Conservation (phyloP, 1,139 yeast genomes). For the Hansenula sp. region DNA sequence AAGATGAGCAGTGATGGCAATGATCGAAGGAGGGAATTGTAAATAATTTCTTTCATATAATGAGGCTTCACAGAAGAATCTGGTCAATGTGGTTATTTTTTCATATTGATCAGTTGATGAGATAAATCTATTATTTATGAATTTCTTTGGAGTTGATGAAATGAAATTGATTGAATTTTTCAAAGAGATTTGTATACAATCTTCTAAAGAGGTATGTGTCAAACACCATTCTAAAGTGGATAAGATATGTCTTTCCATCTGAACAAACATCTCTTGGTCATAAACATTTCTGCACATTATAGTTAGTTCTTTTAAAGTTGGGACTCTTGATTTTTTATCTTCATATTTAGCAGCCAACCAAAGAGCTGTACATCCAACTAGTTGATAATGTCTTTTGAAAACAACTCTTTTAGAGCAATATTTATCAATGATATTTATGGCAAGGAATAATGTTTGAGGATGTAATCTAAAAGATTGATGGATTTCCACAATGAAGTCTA, state of each 20-base stretch:
- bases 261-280: conserved; percentile 86
- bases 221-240: conserved; percentile 82
- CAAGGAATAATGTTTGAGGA: conserved; percentile 74
- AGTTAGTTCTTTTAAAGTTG: conserved; percentile 73
- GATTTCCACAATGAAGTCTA: conserved; percentile 79
- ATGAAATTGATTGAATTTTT: conserved; percentile 24
- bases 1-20: conserved; percentile 67
- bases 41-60: conserved; percentile 69
- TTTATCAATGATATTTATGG: conserved; percentile 81
- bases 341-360: conserved; percentile 96
- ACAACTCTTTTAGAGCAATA: conserved; percentile 90
- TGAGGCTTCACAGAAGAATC: conserved; percentile 74
- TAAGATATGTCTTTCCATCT: conserved; percentile 91
- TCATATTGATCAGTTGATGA: conserved; percentile 4
- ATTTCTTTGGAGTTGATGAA: conserved; percentile 21
- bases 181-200: conserved; percentile 54
- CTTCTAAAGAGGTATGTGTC: conserved; percentile 43
- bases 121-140: conserved; percentile 20
- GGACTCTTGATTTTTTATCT: conserved; percentile 81
- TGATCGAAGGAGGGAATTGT: conserved; percentile 53
- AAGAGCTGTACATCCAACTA: conserved; percentile 88
- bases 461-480: conserved; percentile 71
- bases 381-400: conserved; percentile 87
- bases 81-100: conserved; percentile 31
- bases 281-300: conserved; percentile 82